Conservation (phyloP, 2,329 filamentous ascomycete genomes). For the Aureobasidium sp. region DNA sequence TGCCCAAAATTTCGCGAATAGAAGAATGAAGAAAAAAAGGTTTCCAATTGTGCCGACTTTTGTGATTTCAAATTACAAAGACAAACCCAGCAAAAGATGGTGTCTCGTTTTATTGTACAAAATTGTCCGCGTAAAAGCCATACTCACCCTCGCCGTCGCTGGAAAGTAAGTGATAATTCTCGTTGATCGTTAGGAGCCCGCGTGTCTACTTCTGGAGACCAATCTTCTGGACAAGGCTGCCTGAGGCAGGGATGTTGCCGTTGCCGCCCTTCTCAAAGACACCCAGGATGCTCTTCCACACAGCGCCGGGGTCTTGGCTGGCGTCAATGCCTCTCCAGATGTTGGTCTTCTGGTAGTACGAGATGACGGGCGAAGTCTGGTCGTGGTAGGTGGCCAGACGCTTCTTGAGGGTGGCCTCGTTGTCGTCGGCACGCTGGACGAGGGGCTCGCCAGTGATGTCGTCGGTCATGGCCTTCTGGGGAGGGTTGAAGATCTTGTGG, state of each 20-base stretch:
- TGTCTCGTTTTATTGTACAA: constrained; percentile 10
- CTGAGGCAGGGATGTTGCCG: constrained; percentile 25
- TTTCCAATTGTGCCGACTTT: constrained; percentile 9
- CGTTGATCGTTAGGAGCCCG: constrained; percentile 1
- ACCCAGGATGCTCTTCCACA: constrained; percentile 86
- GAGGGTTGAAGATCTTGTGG: constrained; percentile 98
- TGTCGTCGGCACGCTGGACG: constrained; percentile 94
- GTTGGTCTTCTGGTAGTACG: constrained; percentile 94
- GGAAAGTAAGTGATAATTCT: constrained; percentile 4
- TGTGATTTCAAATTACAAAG: constrained; percentile 9
- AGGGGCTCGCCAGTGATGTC: constrained; percentile 94
- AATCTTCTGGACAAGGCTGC: constrained; percentile 45
- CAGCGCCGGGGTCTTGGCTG: constrained; percentile 87
- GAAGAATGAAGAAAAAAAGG: not conserved
- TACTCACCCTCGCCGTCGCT: not conserved
- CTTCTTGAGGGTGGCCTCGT: constrained; percentile 92
- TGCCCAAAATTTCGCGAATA: not conserved
- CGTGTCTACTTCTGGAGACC: constrained; percentile 41
- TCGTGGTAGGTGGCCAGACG: constrained; percentile 85
- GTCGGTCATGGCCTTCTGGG: constrained; percentile 88
- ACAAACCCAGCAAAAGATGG: not conserved
- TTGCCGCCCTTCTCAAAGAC: constrained; percentile 55
- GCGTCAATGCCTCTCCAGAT: constrained; percentile 97
- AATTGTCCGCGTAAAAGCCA: not conserved
- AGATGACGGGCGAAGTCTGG: constrained; percentile 86